Evolutionary conservation across 2,329 filamentous ascomycete genomes (phyloP).

Genomic region (Byssochlamys sp.): DNA sequence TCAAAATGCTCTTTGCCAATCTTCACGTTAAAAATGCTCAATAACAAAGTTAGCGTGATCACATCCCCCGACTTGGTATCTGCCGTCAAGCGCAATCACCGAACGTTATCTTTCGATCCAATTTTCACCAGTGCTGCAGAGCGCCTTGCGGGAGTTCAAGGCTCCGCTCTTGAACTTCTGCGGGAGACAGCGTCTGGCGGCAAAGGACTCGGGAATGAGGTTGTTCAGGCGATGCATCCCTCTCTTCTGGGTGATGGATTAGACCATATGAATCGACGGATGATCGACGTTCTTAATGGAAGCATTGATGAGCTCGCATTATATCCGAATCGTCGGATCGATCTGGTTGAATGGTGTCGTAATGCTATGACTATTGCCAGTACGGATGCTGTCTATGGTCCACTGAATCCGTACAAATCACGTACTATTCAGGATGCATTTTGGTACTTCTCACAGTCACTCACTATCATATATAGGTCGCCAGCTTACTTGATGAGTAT

Average conservation of each 20-base stretch:
- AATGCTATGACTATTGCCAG: constrained; percentile 18
- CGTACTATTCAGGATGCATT: constrained; percentile 12
- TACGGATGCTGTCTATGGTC: constrained; percentile 19
- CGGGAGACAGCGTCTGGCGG: constrained; percentile 13
- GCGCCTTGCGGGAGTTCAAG: constrained; percentile 12
- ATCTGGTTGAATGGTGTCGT: constrained; percentile 19
- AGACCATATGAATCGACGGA: constrained; percentile 18
- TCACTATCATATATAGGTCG: neutral
- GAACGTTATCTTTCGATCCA: constrained; percentile 16
- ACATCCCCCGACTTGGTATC: constrained; percentile 15
- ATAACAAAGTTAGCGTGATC: constrained; percentile 18
- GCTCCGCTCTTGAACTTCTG: constrained; percentile 11
- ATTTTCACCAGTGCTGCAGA: constrained; percentile 10
- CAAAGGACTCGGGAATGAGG: constrained; percentile 7
- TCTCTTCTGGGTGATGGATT: constrained; percentile 13
- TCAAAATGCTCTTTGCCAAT: constrained; percentile 6
- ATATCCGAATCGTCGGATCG: constrained; percentile 4
- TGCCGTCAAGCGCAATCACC: constrained; percentile 15
- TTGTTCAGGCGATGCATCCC: constrained; percentile 17
- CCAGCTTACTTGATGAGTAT: neutral
- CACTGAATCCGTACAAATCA: constrained; percentile 18
- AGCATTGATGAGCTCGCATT: constrained; percentile 11
- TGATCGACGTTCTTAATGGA: constrained; percentile 9
- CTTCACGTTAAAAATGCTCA: constrained; percentile 16
- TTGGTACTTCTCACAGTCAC: constrained; percentile 9